phyloP scores from a whole-genome alignment of 2,329 filamentous ascomycete species.

The Xylaria polymorpha region DNA sequence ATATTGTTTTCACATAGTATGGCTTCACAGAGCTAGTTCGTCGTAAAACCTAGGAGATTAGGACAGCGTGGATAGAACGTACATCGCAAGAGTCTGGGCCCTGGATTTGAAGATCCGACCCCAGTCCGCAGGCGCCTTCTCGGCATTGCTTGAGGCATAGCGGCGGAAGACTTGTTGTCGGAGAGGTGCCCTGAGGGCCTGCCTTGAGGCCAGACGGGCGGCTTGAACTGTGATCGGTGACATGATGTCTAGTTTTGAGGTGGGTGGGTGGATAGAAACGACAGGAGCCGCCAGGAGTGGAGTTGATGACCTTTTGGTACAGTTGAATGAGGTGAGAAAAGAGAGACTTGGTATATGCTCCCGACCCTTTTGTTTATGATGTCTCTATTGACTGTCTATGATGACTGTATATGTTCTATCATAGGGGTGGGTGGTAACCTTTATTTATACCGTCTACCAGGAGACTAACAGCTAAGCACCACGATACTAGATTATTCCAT shows the following conservation, averaged over 20 bases:
- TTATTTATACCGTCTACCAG: constrained; percentile 21
- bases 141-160: constrained; percentile 11
- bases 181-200: constrained; percentile 19
- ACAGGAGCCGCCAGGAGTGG: constrained; percentile 28
- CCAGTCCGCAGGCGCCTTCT: constrained; percentile 50
- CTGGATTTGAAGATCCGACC: constrained; percentile 51
- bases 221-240: constrained; percentile 30
- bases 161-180: constrained; percentile 30
- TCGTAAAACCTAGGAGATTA: not conserved
- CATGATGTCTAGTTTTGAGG: constrained; percentile 24
- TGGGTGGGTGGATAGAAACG: constrained; percentile 16
- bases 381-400: constrained; percentile 21
- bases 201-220: constrained; percentile 33
- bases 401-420: constrained; percentile 16
- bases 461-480: not conserved
- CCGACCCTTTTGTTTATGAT: constrained; percentile 2
- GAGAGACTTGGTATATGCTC: constrained; percentile 22
- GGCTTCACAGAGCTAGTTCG: not conserved
- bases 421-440: not conserved
- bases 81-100: constrained; percentile 51
- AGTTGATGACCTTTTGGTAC: constrained; percentile 26
- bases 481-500: constrained; percentile 12
- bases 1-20: constrained; percentile 6
- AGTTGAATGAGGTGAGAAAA: constrained; percentile 23
- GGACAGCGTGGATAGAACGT: constrained; percentile 40